Base-by-base conservation (phyloP, 2,329 filamentous ascomycete genomes). In the Ceratocystis alfenasii region DNA sequence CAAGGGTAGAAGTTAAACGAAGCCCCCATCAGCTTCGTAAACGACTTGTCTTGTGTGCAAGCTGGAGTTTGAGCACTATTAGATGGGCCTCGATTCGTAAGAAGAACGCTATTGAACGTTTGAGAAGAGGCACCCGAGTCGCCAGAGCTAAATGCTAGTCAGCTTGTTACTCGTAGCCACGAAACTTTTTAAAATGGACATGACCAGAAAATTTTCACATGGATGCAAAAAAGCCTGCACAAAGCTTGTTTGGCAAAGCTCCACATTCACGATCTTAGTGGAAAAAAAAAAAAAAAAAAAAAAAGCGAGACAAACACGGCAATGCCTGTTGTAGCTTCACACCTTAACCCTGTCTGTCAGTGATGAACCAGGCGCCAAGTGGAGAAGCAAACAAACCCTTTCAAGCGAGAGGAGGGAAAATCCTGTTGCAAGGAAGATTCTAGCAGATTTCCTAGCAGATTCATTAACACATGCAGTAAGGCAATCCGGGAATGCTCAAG, bases 131-230 rank as follows among this genome's bases (percentile, higher is more conserved):
- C 8, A 3, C 10, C 12, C 10, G 10, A 12, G 36, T 41, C 10
- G 36, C 10, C 10, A 41, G 10, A 41, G 36, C 36, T 41, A 41
- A 41, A 12, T 41, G 10, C 36, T 4, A 41, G 36, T 15, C 36
- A 15, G 36, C 36, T 4, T 41, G 10, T 12, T 41, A 10, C 36
- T 41, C 36, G 10, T 41, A 41, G 12, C 36, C 10, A 41, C 10
- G 12, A 41, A 41, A 41, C 36, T 57, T 57, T 30, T 57, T 57
- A 6, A 15, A 8, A 30, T 57, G 53, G 53, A 10, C 53, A 17
- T 57, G 53, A 57, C 53, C 10, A 57, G 53, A 57, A 57, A 57
- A 57, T 57, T 57, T 57, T 57, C 53, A 57, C 15, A 1, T 1
- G n/a, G 46, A 50, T 12, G 36, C 36, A 50, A 50, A 50, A 48